phyloP scores from a whole-genome alignment of 306 rosid genomes.

The Castanea crenata region DNA sequence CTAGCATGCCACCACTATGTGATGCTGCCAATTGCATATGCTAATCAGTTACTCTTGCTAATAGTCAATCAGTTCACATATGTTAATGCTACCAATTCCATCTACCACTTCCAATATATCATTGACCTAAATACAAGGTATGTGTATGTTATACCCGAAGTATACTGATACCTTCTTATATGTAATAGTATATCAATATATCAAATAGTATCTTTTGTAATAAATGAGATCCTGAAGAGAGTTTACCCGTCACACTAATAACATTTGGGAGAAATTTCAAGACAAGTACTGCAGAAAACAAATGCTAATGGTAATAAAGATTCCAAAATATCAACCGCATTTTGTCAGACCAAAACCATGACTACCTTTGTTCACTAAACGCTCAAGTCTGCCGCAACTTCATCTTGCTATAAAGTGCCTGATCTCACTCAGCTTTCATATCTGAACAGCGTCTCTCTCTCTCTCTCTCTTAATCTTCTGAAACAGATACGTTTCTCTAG shows the following conservation, averaged over 20 bases:
- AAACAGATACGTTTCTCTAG: conserved; percentile 48
- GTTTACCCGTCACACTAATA: not conserved
- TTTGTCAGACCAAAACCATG: conserved; percentile 27
- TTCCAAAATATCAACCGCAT: conserved; percentile 3
- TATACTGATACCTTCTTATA: not conserved
- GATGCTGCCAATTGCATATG: not conserved
- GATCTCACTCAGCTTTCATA: conserved; percentile 18
- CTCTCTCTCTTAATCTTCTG: not conserved
- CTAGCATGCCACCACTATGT: too few relatives aligned
- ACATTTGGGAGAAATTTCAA: not conserved
- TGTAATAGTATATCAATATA: not conserved
- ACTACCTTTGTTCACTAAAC: conserved; percentile 21
- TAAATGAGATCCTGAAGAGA: not conserved
- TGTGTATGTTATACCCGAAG: not conserved
- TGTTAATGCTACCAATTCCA: not conserved
- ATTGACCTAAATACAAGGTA: not conserved
- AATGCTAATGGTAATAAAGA: not conserved
- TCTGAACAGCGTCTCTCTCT: conserved; percentile 11
- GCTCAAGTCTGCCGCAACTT: conserved; percentile 20
- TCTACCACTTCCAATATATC: not conserved
- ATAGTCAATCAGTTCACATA: not conserved
- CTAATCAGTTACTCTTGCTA: too few relatives aligned
- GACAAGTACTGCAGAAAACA: not conserved
- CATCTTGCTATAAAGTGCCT: conserved; percentile 22
- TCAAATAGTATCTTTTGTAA: not conserved